These are phyloP conservation scores for Epichloe elymi DNA, from an alignment of 2,329 filamentous ascomycete species.

Conservation along the genomic window DNA sequence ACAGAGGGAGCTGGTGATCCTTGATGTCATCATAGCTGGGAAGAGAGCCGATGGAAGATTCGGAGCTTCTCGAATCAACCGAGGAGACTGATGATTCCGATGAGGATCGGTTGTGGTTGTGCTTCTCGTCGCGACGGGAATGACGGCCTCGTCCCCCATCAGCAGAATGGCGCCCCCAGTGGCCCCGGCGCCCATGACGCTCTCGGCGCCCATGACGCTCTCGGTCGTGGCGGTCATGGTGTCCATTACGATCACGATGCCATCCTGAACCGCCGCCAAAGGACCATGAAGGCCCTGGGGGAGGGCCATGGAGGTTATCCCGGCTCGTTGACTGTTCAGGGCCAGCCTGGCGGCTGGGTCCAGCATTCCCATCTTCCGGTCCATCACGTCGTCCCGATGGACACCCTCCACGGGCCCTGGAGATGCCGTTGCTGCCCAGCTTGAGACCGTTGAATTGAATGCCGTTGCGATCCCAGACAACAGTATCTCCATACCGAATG, in stretches of 20 bases:
- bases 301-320: background rate
- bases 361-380: background rate
- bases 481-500: conserved; percentile 27
- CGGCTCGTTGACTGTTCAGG: background rate
- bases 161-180: background rate
- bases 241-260: conserved; percentile 4
- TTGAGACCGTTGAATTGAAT: conserved; percentile 32
- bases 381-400: background rate
- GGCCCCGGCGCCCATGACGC: background rate
- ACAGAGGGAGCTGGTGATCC: conserved; percentile 34
- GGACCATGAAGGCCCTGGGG: background rate
- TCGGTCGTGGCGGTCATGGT: conserved; percentile 8
- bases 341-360: background rate
- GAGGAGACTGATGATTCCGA: conserved; percentile 21
- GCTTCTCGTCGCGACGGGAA: conserved; percentile 3
- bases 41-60: conserved; percentile 37
- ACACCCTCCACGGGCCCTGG: conserved; percentile 6
- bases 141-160: conserved; percentile 1
- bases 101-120: conserved; percentile 18
- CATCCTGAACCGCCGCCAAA: background rate
- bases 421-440: conserved; percentile 27
- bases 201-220: background rate
- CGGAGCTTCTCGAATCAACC: conserved; percentile 20
- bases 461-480: conserved; percentile 31
- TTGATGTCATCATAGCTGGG: conserved; percentile 38